Percentiles rank a stretch among this genome's conserved stretches.
These are phyloP conservation scores for Sphagnum magellanicum DNA, from an alignment of 228 moss, liverwort and hornwort genomes.

Conservation along the genomic window DNA sequence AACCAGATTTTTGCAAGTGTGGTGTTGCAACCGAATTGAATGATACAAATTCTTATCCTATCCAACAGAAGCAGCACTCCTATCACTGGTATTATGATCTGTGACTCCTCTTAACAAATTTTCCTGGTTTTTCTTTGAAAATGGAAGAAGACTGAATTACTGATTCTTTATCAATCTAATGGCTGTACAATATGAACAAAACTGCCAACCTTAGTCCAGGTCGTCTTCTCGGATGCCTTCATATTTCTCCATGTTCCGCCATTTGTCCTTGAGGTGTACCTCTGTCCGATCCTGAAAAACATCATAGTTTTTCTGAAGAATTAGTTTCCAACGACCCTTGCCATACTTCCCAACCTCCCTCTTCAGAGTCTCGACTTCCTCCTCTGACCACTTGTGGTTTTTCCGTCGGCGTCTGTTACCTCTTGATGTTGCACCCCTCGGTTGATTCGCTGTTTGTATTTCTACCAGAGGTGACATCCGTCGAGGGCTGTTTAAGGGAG, in stretches of 20 bases:
- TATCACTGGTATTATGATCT: too few relatives aligned
- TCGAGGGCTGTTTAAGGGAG: constrained; percentile 11
- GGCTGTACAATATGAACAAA: neutral
- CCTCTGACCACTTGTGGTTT: constrained; percentile 33
- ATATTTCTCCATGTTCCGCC: constrained; percentile 48
- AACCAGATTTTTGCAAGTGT: too few relatives aligned
- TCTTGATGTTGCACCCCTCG: neutral
- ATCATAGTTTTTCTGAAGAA: constrained; percentile 13
- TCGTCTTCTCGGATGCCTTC: neutral
- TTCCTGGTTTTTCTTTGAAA: too few relatives aligned
- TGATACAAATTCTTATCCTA: too few relatives aligned
- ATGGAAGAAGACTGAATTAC: too few relatives aligned
- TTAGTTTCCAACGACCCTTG: constrained; percentile 43
- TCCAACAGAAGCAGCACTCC: too few relatives aligned
- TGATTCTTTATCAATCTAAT: too few relatives aligned
- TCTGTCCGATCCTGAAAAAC: constrained; percentile 29
- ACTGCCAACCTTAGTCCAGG: neutral
- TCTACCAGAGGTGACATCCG: neutral
- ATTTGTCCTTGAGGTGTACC: constrained; percentile 57
- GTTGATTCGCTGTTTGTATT: constrained; percentile 1
- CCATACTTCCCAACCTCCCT: constrained; percentile 27
- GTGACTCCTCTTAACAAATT: too few relatives aligned
- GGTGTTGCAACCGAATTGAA: too few relatives aligned
- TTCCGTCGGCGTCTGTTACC: constrained; percentile 2
- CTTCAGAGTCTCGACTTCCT: constrained; percentile 33